Percentiles rank a stretch among this genome's conserved stretches.
Evolutionary conservation across 2,329 filamentous ascomycete species (phyloP).

Genomic region (Coniochaeta prunicola): DNA sequence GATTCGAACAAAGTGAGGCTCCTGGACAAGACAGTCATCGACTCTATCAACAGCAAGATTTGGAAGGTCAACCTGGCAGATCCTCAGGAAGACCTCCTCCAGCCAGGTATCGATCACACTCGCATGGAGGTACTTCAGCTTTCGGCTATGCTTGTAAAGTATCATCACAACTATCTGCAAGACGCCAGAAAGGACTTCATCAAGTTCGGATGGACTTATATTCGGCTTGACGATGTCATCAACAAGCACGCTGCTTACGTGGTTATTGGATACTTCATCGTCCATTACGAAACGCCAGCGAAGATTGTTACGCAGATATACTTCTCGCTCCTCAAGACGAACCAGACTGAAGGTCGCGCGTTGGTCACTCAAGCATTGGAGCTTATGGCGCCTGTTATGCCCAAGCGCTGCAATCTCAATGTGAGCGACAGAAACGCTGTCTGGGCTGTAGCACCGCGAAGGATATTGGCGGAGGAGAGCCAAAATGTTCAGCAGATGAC

Average conservation of each 20-base stretch:
- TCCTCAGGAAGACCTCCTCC: slow-evolving; percentile 72
- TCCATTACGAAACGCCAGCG: slow-evolving; percentile 88
- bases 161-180: slow-evolving; percentile 79
- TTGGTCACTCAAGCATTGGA: slow-evolving; percentile 92
- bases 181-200: slow-evolving; percentile 97
- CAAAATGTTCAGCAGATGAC: slow-evolving; percentile 94
- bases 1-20: slow-evolving; percentile 55
- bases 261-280: slow-evolving; percentile 95
- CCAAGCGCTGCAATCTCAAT: slow-evolving; percentile 67
- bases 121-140: slow-evolving; percentile 93
- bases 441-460: slow-evolving; percentile 85
- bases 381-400: slow-evolving; percentile 87
- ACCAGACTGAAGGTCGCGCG: slow-evolving; percentile 88
- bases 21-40: slow-evolving; percentile 80
- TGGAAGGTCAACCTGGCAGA: slow-evolving; percentile 88
- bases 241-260: slow-evolving; percentile 99
- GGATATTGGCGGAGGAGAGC: slow-evolving; percentile 88
- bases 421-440: slow-evolving; percentile 67
- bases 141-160: slow-evolving; percentile 91
- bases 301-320: slow-evolving; percentile 98
- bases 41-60: slow-evolving; percentile 83
- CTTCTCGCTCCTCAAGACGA: slow-evolving; percentile 80
- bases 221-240: slow-evolving; percentile 95
- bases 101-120: slow-evolving; percentile 87
- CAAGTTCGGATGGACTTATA: slow-evolving; percentile 98